Conservation (phyloP, 208 protist species). For the Trypanosoma avium region DNA sequence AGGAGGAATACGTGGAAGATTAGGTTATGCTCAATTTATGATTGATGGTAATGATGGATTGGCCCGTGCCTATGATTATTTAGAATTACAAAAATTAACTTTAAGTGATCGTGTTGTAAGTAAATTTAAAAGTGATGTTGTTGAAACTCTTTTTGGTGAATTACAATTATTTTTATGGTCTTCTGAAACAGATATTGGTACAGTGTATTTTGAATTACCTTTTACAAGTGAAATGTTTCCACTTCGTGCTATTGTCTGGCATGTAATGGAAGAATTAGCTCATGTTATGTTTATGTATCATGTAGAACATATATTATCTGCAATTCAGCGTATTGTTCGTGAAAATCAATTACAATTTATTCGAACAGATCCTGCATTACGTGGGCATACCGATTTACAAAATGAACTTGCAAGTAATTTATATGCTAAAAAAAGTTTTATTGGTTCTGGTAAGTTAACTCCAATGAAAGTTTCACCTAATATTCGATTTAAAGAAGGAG, state of each 20-base stretch:
- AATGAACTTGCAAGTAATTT: conserved; percentile 30
- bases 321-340: conserved; percentile 67
- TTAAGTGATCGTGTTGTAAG: conserved; percentile 78
- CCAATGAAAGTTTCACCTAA: conserved; percentile 21
- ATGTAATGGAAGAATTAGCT: conserved; percentile 81
- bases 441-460: conserved; percentile 16
- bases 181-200: conserved; percentile 58
- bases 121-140: conserved; percentile 91
- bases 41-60: conserved; percentile 90
- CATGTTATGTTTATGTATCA: conserved; percentile 86
- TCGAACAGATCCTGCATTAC: conserved; percentile 37
- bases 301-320: conserved; percentile 53
- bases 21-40: conserved; percentile 80
- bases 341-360: conserved; percentile 80
- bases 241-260: conserved; percentile 68
- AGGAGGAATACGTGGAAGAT: conserved; percentile 64
- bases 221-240: conserved; percentile 65
- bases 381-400: conserved; percentile 28
- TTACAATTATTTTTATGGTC: conserved; percentile 84
- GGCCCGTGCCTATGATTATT: conserved; percentile 77
- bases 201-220: conserved; percentile 43
- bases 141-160: conserved; percentile 88
- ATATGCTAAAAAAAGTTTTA: conserved; percentile 26
- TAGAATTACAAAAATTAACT: conserved; percentile 76
- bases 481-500: conserved; percentile 31